Conservation (phyloP, 2,329 filamentous ascomycete genomes). For the Ophiognomonia clavigignenti-juglandacearum region DNA sequence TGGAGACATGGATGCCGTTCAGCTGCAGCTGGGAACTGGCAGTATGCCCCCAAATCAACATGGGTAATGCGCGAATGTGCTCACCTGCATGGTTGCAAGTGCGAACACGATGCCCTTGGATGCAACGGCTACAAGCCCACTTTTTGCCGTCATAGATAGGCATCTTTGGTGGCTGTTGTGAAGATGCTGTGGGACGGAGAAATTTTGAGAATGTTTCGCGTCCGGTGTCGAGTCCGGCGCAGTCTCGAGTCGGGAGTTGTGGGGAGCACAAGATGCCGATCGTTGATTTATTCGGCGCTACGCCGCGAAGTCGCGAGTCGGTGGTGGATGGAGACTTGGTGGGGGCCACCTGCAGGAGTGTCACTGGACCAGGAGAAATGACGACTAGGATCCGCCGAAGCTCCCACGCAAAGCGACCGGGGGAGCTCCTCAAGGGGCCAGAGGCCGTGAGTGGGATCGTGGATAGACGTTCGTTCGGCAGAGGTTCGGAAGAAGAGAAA, state of each 20-base stretch:
- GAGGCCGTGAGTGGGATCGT: neutral
- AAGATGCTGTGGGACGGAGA: too few relatives aligned
- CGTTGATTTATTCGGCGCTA: neutral
- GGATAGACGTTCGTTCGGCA: too few relatives aligned
- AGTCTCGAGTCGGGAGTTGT: neutral
- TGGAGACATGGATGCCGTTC: too few relatives aligned
- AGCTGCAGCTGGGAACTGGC: too few relatives aligned
- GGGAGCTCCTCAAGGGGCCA: conserved; percentile 5
- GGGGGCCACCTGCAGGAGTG: conserved; percentile 11
- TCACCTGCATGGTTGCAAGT: conserved; percentile 94
- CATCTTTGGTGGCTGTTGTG: conserved; percentile 51
- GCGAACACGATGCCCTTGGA: conserved; percentile 97
- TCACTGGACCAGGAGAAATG: conserved; percentile 1
- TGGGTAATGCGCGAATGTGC: conserved; percentile 32
- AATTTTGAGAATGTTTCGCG: too few relatives aligned
- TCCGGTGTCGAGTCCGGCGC: too few relatives aligned
- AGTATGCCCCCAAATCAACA: too few relatives aligned
- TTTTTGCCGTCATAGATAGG: conserved; percentile 79
- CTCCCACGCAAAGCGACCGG: too few relatives aligned
- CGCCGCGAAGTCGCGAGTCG: conserved; percentile 4
- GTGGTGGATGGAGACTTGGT: conserved; percentile 1
- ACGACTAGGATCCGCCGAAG: conserved; percentile 1
- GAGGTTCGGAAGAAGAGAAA: too few relatives aligned
- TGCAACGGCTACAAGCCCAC: conserved; percentile 96
- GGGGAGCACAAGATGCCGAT: neutral